Base-by-base conservation (phyloP, 2,329 filamentous ascomycete genomes). In the Sporothrix euskadiensis region DNA sequence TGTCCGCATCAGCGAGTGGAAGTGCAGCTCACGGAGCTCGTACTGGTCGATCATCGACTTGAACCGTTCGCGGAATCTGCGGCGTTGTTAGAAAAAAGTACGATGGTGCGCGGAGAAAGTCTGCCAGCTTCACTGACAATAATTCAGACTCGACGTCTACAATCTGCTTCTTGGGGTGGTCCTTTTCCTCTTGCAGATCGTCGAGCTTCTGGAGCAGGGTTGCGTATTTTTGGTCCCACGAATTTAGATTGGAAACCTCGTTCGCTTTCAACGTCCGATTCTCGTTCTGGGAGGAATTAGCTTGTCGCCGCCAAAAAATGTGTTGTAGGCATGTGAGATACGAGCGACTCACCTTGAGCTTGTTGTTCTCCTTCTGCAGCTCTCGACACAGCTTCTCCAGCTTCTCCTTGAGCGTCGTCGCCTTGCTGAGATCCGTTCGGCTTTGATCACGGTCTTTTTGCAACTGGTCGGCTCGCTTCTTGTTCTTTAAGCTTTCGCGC, bases 41-140 rank as follows among this genome's bases (percentile, higher is more conserved):
- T 97, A 98, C 82, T 98, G 96, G 76, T 99, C 96, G 78, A 97
- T 92, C 78, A 99, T 91, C 0, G 94, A 97, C 81, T 97, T 98
- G 84, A 96, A 96, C n/a, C 90, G 88, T 70, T 91, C 88, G 80
- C 94, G 96, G 80, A 92, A 92, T 74, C 94, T 94, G 79, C 9
- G 75, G 26, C 5, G 35, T 32, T 32, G 26, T 57, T 75, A 80
- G 77, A 35, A 35, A 35, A 35, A 35, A 35, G 35, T 35, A 35
- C 35, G 35, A 35, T 35, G 3, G 35, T 4, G 35, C 35, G 3
- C 35, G 35, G 35, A 35, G 8, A 8, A 1, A 35, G 35, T 35
- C 35, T 35, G 35, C 35, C 35, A 35, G 35, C 35, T 35, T 35
- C 35, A 35, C 35, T 35, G 35, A 35, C 92, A 97, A 82, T 82